Base-by-base conservation (phyloP, 2,329 filamentous ascomycete genomes). In the Talaromyces amestolkiae region DNA sequence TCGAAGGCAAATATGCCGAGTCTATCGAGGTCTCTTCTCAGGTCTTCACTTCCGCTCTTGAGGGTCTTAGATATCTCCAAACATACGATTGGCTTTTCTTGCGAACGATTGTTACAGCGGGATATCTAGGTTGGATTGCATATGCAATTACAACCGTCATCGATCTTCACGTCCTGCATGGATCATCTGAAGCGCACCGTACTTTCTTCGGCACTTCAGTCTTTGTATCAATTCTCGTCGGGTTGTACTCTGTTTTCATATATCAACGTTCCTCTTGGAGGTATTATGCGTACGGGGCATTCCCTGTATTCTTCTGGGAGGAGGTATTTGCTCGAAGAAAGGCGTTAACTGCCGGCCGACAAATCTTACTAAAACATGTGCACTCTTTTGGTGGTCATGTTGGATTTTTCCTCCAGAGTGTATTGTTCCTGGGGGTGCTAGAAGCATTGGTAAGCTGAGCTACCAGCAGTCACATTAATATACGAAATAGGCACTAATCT, bases 51-150 rank as follows among this genome's bases (percentile, higher is more conserved):
- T 80, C 91, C 60, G 90, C 88, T 1, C 84, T 99, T 1, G 86
- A 92, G 67, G 95, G 95, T 8, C 81, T 99, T 67, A 87, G 95
- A 60, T 99, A 99, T 76, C 84, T 99, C 31, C 95, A 99, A 78
- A 99, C 93, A 0, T 99, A 99, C 73, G 95, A 99, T 80, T 99
- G 95, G 95, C 84, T 99, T 2, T 99, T 99, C 79, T 81, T 99
- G 41, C 86, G 95, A 67, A 90, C 92, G 1, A 83, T 99, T 59
- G 90, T 99, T 66, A 97, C 95, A 1, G 75, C 91, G 13, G 95
- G 95, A 19, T 99, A 98, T 73, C 80, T 98, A 8, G 95, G 95
- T 22, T 99, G 94, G 94, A 96, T 98, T 74, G 90, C 91, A 1
- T 99, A 93, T 77, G 92, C 93, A 1, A 82, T 96, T 60, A 95